Evolutionary conservation across 257 asterid species (phyloP).

Genomic region (Przewalskia tangutica): DNA sequence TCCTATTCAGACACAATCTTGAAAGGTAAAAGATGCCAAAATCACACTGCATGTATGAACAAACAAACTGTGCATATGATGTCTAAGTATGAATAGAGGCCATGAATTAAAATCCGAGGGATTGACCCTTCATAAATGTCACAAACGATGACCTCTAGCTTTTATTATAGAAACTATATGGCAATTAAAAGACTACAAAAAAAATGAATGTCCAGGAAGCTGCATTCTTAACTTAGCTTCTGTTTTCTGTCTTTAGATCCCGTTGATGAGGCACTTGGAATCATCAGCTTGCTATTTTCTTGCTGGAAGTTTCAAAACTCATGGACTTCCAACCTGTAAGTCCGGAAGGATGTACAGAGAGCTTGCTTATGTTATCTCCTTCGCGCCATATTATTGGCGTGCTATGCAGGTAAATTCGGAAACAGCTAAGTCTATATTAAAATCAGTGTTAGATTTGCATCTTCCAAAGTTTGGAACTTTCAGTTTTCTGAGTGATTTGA

Average conservation of each 20-base stretch:
- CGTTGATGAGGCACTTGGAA: slow-evolving; percentile 83
- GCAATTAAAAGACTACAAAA: neutral
- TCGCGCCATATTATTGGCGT: slow-evolving; percentile 93
- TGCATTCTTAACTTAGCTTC: neutral
- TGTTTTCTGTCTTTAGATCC: slow-evolving; percentile 34
- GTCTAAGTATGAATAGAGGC: neutral
- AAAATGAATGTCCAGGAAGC: neutral
- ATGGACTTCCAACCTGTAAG: slow-evolving; percentile 54
- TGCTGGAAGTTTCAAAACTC: slow-evolving; percentile 68
- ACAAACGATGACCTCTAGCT: too few relatives aligned
- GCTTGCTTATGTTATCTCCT: slow-evolving; percentile 82
- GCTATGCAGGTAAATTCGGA: slow-evolving; percentile 72
- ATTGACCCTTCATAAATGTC: too few relatives aligned
- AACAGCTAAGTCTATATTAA: neutral
- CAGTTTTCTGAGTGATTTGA: neutral
- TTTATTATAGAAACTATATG: too few relatives aligned
- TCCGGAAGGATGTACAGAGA: slow-evolving; percentile 69
- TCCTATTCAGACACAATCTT: neutral
- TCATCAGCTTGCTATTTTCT: slow-evolving; percentile 76
- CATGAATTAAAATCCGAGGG: neutral
- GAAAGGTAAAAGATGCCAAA: neutral
- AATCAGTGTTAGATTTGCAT: neutral
- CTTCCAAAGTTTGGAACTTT: neutral
- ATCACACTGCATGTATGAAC: too few relatives aligned
- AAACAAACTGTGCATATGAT: too few relatives aligned